Base-by-base conservation (phyloP, 129 eudicot species). In the Escallonia rubra region DNA sequence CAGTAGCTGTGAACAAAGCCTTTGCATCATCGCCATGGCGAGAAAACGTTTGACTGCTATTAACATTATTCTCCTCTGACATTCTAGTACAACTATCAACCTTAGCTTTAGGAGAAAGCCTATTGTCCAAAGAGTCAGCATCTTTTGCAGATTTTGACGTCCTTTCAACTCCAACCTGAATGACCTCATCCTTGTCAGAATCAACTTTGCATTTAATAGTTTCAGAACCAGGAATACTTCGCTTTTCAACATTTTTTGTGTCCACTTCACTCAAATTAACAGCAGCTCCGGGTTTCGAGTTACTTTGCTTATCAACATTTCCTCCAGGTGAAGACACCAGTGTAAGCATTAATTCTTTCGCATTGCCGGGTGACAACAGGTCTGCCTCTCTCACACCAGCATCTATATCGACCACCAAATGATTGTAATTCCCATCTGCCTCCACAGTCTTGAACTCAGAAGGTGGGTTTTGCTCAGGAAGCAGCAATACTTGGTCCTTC, bases 21-120 rank as follows among this genome's bases (percentile, higher is more conserved):
- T 79, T 63, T 7, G 57, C 51, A 78, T 43, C 75, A 53, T 48
- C 77, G 65, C 69, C 83, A 80, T 61, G 63, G 61, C 16, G 57
- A 59, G 75, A 38, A 48, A 53, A 41, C 63, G 63, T 79, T 12
- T 60, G 83, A 16, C 59, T 48, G 56, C 53, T 16, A 44, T 60
- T 70, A 14, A 41, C 43, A 14, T 55, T 60, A 13, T 72, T 63
- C 34, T 48, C 79, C 61, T 40, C 67, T 10, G 49, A 14, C 43
- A 66, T 42, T 55, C 48, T 45, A 51, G 66, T 59, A 57, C 74
- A 39, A 57, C 57, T 64, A 60, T 60, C 82, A 63, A 40, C 56
- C 73, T 45, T 74, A 43, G 67, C 66, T 69, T 76, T 83, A 81
- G 79, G 81, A 61, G 77, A 50, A 43, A 81, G 74, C 54, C 67